Base-by-base conservation (phyloP, 352 stramenopile genomes). In the Phytophthora nicotianae region DNA sequence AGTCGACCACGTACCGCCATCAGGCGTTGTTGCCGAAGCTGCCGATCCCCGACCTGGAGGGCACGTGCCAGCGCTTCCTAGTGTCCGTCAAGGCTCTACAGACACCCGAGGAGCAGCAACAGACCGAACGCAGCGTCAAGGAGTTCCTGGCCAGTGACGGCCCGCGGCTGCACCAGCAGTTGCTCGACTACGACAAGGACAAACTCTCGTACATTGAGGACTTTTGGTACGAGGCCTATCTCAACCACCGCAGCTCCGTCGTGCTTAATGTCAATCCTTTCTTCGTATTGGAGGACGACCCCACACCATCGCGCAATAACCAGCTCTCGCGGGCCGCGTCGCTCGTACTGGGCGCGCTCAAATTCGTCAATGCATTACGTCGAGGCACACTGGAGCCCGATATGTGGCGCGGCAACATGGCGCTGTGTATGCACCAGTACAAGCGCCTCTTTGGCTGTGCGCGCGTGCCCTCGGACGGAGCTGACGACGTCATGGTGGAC, bases 231-330 rank as follows among this genome's bases (percentile, higher is more conserved):
- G 96, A 98, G 58, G 85, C 91, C 27, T 99, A 99, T 70, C 71
- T 98, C 6, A 95, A 93, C 64, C 90, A 95, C 48, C 88, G 97
- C 71, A 89, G 74, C 43, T 94, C 82, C 8, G 90, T 98, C 10
- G 94, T 98, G 51, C 81, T 99, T 45, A 98, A 99, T 68, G 83
- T 98, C 19, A 99, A 99, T 72, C 95, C 96, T 26, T 98, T 98
- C 70, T 98, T 99, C 82, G 81, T 98, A 29, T 65, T 99, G 29
- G 92, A 98, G 57, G 87, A 95, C 68, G 89, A 97, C 65, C 83
- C 89, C 41, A 94, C 89, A 47, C 87, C 89, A 16, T 87, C 79
- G 35, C 78, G 86, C 26, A 97, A 98, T 61, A 83, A 95, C 70
- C 95, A 98, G 62, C 86, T 97, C 42, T 75, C 77, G 21, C 83